Evolutionary conservation across 1,284 basidiomycete species (phyloP).

Genomic region (Omphalotus olearius): DNA sequence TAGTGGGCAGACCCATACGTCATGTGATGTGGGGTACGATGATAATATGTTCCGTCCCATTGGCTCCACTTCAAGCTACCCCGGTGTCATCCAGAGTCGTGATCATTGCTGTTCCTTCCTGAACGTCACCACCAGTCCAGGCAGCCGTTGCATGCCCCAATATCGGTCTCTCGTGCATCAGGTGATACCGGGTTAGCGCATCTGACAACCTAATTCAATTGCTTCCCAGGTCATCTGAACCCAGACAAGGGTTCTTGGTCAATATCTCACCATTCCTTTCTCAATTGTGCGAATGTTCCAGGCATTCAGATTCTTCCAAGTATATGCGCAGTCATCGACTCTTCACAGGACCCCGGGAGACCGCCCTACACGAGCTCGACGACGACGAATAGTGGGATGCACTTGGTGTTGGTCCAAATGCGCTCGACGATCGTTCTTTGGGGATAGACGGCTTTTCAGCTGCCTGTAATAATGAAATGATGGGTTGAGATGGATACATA

Average conservation of each 20-base stretch:
- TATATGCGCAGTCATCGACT: no score
- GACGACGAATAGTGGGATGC: no score
- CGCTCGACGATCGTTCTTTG: no score
- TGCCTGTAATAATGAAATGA: no score
- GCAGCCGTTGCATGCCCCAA: neutral
- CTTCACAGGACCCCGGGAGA: no score
- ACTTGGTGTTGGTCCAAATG: no score
- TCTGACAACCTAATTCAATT: neutral
- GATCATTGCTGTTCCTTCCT: neutral
- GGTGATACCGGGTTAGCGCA: slow-evolving; percentile 1
- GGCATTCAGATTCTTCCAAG: no score
- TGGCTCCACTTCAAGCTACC: neutral
- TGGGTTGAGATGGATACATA: no score
- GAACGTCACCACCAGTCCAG: neutral
- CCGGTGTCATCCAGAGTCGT: neutral
- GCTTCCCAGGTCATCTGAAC: neutral
- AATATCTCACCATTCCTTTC: neutral
- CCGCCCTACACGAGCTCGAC: no score
- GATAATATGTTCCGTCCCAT: slow-evolving; percentile 1
- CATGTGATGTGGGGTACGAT: slow-evolving; percentile 12
- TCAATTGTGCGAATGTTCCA: no score
- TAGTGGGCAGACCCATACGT: neutral
- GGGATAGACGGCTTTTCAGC: no score
- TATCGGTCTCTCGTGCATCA: neutral
- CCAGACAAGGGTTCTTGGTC: neutral